phyloP scores from a whole-genome alignment of 2,329 filamentous ascomycete species.

The Epichloe coenophiala region DNA sequence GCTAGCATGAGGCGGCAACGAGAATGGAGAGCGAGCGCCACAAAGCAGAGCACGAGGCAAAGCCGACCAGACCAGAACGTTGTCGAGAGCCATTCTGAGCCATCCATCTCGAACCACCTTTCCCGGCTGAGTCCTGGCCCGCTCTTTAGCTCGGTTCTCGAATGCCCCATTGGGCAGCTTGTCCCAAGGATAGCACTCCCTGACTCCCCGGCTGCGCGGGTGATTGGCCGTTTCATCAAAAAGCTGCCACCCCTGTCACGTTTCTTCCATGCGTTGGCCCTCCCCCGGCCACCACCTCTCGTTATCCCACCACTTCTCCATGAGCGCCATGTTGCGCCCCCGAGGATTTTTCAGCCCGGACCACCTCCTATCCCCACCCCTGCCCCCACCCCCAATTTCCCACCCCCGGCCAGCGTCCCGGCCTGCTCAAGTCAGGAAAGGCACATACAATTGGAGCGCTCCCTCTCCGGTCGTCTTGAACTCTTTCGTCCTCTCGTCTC shows the following conservation, averaged over 20 bases:
- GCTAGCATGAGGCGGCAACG: conserved; percentile 1
- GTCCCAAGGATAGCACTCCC: conserved; percentile 21
- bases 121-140: conserved; percentile 25
- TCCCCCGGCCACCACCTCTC: conserved; percentile 14
- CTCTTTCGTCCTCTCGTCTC: conserved; percentile 1
- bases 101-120: not conserved
- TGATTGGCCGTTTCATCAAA: conserved; percentile 40
- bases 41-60: not conserved
- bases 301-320: conserved; percentile 12
- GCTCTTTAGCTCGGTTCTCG: conserved; percentile 31
- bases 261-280: conserved; percentile 37
- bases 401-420: not conserved
- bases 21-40: conserved; percentile 1
- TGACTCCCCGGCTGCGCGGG: conserved; percentile 21
- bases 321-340: not conserved
- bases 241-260: conserved; percentile 34
- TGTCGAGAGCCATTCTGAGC: not conserved
- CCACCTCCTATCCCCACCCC: not conserved
- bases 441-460: conserved; percentile 1
- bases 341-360: not conserved
- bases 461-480: not conserved
- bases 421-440: conserved; percentile 7
- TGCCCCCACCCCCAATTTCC: not conserved
- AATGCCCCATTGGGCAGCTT: conserved; percentile 37
- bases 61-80: not conserved